These are phyloP conservation scores for Aspergillus homomorphus DNA, from an alignment of 495 filamentous ascomycete genomes.

Conservation along the genomic window DNA sequence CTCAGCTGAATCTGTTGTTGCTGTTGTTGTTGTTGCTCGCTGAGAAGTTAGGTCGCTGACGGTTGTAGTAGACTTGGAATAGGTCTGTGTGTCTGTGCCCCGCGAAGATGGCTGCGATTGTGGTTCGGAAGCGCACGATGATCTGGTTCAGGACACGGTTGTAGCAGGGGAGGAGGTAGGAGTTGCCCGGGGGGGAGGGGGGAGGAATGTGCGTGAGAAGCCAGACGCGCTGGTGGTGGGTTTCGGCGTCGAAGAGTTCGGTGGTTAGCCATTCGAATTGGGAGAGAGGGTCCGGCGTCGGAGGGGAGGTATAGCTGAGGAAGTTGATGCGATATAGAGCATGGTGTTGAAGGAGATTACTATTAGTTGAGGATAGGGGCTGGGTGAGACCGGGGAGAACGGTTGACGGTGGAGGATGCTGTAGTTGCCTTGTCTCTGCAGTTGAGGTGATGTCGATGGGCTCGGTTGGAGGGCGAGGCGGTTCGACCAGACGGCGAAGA, in stretches of 20 bases:
- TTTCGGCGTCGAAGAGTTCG: conserved; percentile 51
- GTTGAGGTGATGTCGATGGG: not conserved
- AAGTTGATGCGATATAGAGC: conserved; percentile 57
- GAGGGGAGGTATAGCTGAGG: conserved; percentile 47
- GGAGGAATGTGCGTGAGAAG: conserved; percentile 54
- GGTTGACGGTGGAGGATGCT: conserved; percentile 33
- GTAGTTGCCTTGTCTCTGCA: conserved; percentile 43
- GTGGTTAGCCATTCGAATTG: conserved; percentile 50
- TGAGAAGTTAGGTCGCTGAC: not conserved
- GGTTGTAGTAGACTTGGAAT: conserved; percentile 50
- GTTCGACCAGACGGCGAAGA: conserved; percentile 36
- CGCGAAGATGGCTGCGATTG: conserved; percentile 55
- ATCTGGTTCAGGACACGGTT: conserved; percentile 56
- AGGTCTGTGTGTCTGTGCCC: conserved; percentile 57
- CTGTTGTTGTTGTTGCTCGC: not conserved
- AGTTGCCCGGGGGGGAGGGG: conserved; percentile 40
- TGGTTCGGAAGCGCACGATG: conserved; percentile 48
- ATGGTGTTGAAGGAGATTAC: conserved; percentile 59
- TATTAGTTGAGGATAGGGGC: conserved; percentile 38
- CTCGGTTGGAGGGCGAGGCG: conserved; percentile 21
- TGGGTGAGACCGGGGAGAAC: not conserved
- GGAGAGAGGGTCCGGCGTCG: conserved; percentile 46
- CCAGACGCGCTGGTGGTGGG: conserved; percentile 49
- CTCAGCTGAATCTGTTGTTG: not conserved
- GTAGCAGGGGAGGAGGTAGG: conserved; percentile 48